Evolutionary conservation across 192 early-diverging fungal genomes (phyloP), one percentile per base, ranked within the genome.

Genomic region (Chytriomyces hyalinus): DNA sequence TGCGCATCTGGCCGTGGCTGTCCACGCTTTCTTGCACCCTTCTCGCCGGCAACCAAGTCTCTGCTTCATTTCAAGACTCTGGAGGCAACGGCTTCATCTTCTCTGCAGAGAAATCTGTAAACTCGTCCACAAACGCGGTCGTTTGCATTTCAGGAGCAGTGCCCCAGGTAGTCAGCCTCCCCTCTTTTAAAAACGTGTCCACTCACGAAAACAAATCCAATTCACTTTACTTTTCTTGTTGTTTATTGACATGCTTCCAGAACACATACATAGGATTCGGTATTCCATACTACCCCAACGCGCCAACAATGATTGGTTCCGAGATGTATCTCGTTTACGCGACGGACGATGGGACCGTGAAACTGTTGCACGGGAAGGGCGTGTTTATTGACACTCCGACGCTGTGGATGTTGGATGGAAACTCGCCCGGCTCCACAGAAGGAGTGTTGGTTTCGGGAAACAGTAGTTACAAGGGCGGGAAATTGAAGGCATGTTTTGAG

Each of bases 181-280:
- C 20, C 28, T 36, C 36, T 36, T 36, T 64, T 11, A 64, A 11
- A 20, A 64, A 28, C n/a, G 1, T 64, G 3, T 64, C 20, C 22
- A 6, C 6, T 5, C 36, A 20, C n/a, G n/a, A n/a, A n/a, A n/a
- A n/a, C 62, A 64, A 24, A 59, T 59, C 20, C 4, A 59, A 36
- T 36, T 36, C 36, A 36, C 36, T 36, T 36, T 36, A 3, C 1
- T 4, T 36, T 36, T 36, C 36, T 36, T 36, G 36, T 36, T 36
- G 36, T 36, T 36, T 36, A 2, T 36, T 36, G 36, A 36, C 36
- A 36, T 36, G 36, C 36, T 36, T 36, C 36, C 36, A 70, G 68
- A 70, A 70, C 26, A 53, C 17, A 3, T 70, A 70, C 68, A 70
- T 70, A 13, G 68, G 26, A 4, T 20, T 70, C 0, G 68, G 68